Conservation (phyloP, 805 yeast genomes). For the Candida gorgasii region DNA sequence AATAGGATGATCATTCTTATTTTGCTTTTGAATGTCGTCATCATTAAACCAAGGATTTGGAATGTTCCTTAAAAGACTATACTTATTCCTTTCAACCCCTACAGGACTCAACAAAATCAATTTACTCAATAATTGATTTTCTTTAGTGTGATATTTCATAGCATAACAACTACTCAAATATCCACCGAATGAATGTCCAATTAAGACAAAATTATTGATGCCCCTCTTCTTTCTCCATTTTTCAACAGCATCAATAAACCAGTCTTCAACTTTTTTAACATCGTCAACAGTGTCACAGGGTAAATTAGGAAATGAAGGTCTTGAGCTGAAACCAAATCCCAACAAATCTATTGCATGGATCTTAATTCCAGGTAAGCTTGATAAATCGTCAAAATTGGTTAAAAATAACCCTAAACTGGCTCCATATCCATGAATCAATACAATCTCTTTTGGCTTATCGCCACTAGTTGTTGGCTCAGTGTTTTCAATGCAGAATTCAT, state of each 20-base stretch:
- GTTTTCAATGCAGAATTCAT: constrained; percentile 70
- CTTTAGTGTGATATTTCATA: constrained; percentile 36
- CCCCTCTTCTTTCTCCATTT: constrained; percentile 42
- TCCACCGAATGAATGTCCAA: constrained; percentile 50
- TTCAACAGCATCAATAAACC: constrained; percentile 46
- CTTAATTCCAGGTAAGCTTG: constrained; percentile 52
- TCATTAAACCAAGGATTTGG: constrained; percentile 15
- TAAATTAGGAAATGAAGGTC: constrained; percentile 48
- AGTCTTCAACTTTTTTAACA: constrained; percentile 38
- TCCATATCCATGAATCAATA: constrained; percentile 89
- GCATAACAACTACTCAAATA: constrained; percentile 45
- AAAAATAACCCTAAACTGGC: constrained; percentile 85
- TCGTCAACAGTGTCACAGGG: constrained; percentile 32
- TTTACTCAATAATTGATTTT: constrained; percentile 29
- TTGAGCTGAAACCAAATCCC: constrained; percentile 69
- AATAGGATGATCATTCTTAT: constrained; percentile 14
- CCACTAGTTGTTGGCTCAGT: constrained; percentile 22
- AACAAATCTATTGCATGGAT: constrained; percentile 71
- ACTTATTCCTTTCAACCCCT: constrained; percentile 40
- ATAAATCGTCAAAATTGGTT: constrained; percentile 58
- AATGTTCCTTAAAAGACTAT: constrained; percentile 27
- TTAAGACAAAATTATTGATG: constrained; percentile 33
- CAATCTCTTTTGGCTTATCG: constrained; percentile 46
- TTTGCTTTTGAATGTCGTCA: constrained; percentile 17
- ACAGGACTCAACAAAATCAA: constrained; percentile 44